Conservation (phyloP, 208 protist species). For the Acanthamoeba pearcei region DNA sequence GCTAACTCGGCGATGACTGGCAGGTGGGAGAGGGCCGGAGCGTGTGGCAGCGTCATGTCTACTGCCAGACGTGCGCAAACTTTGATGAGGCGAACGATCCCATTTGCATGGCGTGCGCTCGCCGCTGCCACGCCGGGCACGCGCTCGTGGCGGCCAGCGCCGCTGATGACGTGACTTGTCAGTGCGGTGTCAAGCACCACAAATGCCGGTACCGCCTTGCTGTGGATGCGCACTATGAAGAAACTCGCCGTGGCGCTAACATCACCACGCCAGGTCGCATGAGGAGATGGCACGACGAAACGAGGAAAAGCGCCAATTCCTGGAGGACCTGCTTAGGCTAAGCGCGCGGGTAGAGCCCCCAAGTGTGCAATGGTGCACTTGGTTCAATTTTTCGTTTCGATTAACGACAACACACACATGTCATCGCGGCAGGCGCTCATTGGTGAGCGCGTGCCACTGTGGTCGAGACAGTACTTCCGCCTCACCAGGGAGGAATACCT, state of each 20-base stretch:
- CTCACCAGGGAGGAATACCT: background rate
- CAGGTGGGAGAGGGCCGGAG: background rate
- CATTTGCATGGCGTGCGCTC: slow-evolving; percentile 5
- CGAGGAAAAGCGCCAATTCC: background rate
- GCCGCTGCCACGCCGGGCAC: background rate
- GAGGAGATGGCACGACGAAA: background rate
- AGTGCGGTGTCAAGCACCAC: slow-evolving; percentile 11
- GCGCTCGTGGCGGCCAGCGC: background rate
- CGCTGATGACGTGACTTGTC: background rate
- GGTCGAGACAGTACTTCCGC: background rate
- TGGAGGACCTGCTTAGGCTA: background rate
- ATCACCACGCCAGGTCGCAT: background rate
- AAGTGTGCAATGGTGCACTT: background rate
- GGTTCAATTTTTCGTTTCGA: background rate
- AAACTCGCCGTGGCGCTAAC: background rate
- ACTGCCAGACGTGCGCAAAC: background rate
- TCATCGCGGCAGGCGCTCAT: background rate
- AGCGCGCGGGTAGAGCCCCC: background rate
- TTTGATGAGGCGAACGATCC: background rate
- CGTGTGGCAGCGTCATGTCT: slow-evolving; percentile 7
- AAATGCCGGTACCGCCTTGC: background rate
- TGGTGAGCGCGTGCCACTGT: background rate
- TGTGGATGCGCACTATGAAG: background rate
- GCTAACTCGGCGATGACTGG: background rate
- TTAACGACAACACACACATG: background rate